Percentiles rank a stretch among this genome's conserved stretches.
phyloP scores from a whole-genome alignment of 495 filamentous ascomycete species.

The Talaromyces borbonicus region DNA sequence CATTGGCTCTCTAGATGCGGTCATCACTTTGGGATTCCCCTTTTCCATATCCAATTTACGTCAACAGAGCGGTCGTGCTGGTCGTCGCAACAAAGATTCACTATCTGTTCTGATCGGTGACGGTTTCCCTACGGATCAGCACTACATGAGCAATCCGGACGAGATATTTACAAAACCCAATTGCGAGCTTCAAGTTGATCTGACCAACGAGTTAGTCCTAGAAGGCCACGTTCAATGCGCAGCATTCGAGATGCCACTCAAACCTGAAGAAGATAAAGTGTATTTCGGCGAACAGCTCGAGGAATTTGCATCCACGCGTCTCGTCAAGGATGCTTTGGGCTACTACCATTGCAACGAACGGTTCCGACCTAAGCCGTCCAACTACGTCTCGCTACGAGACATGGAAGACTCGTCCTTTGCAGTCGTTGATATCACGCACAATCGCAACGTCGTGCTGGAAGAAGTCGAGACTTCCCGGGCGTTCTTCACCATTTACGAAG shows the following conservation, averaged over 20 bases:
- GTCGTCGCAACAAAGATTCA: constrained; percentile 88
- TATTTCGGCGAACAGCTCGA: constrained; percentile 76
- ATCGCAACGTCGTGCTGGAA: constrained; percentile 78
- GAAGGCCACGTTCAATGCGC: constrained; percentile 96
- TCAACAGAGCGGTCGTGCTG: constrained; percentile 91
- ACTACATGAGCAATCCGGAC: constrained; percentile 93
- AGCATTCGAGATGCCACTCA: constrained; percentile 89
- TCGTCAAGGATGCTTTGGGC: constrained; percentile 62
- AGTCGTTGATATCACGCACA: constrained; percentile 79
- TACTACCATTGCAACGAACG: constrained; percentile 86
- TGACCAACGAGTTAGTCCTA: constrained; percentile 81
- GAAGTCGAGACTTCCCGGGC: constrained; percentile 93
- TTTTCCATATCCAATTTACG: constrained; percentile 90
- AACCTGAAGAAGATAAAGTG: constrained; percentile 55
- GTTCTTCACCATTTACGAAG: constrained; percentile 94
- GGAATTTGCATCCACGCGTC: constrained; percentile 62
- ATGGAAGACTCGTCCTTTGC: constrained; percentile 90
- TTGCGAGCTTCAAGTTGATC: constrained; percentile 76
- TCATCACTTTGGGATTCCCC: constrained; percentile 88
- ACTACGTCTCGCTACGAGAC: constrained; percentile 81
- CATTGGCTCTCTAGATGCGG: constrained; percentile 90
- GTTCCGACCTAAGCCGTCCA: constrained; percentile 77
- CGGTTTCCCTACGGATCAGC: constrained; percentile 83
- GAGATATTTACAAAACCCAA: constrained; percentile 96
- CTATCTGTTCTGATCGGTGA: constrained; percentile 88